phyloP scores from a whole-genome alignment of 108 stramenopile species.

The Conticribra guillardii region DNA sequence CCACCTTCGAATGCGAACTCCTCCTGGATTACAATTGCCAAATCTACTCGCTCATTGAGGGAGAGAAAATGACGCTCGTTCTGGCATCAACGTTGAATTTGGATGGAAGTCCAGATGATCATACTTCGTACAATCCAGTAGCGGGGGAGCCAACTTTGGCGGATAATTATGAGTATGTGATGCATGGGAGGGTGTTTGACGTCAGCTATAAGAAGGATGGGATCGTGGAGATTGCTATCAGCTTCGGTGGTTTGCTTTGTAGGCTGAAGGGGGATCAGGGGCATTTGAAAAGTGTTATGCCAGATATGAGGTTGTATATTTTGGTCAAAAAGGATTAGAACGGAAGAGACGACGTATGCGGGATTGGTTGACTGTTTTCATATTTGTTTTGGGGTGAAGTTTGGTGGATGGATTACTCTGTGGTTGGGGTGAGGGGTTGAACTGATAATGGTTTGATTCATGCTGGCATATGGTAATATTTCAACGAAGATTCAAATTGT shows the following conservation, averaged over 20 bases:
- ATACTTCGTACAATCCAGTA: constrained; percentile 78
- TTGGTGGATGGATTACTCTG: too few species aligned
- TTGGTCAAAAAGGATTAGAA: constrained; percentile 91
- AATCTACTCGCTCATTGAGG: constrained; percentile 86
- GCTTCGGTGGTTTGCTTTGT: constrained; percentile 96
- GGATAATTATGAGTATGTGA: constrained; percentile 98
- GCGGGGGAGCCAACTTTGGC: constrained; percentile 79
- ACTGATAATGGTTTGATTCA: too few species aligned
- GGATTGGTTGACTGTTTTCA: too few species aligned
- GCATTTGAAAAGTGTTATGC: constrained; percentile 88
- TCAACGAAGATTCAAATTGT: too few species aligned
- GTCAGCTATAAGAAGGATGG: constrained; percentile 85
- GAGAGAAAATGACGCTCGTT: constrained; percentile 90
- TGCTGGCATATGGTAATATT: too few species aligned
- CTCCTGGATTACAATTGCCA: constrained; percentile 95
- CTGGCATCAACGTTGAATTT: constrained; percentile 92
- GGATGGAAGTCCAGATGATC: constrained; percentile 94
- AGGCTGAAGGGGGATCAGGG: constrained; percentile 92
- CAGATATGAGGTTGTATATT: constrained; percentile 90
- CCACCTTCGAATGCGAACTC: constrained; percentile 95
- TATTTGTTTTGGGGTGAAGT: too few species aligned
- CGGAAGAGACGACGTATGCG: too few species aligned
- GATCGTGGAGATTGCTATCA: constrained; percentile 82
- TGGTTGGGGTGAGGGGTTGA: too few species aligned
- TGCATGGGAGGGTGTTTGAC: constrained; percentile 96